Conservation (phyloP, 2,329 filamentous ascomycete species). For the Cercospora sp. region DNA sequence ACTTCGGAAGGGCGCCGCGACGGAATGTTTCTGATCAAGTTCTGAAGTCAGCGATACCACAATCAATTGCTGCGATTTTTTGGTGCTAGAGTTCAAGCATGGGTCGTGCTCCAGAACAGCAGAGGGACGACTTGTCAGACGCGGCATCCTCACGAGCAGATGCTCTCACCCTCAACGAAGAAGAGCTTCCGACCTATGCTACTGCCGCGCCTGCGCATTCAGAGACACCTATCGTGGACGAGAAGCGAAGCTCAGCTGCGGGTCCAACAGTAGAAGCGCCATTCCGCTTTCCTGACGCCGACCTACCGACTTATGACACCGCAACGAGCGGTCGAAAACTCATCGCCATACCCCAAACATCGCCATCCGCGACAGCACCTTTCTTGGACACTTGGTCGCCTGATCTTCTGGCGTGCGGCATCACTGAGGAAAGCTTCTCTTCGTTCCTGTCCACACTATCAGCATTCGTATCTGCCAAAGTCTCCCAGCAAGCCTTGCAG, state of each 20-base stretch:
- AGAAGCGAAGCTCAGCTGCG: neutral
- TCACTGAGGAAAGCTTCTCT: slow-evolving; percentile 24
- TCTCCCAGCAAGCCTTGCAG: slow-evolving; percentile 27
- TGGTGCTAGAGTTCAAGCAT: neutral
- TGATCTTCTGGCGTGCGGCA: slow-evolving; percentile 23
- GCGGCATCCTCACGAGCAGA: slow-evolving; percentile 20
- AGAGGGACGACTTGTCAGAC: slow-evolving; percentile 21
- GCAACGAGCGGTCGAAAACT: slow-evolving; percentile 6
- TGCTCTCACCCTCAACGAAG: slow-evolving; percentile 14
- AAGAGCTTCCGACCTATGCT: slow-evolving; percentile 20
- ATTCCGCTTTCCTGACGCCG: slow-evolving; percentile 22
- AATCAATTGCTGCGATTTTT: neutral
- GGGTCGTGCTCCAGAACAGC: neutral
- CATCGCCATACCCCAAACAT: slow-evolving; percentile 25
- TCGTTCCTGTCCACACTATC: slow-evolving; percentile 27
- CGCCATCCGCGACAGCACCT: slow-evolving; percentile 17
- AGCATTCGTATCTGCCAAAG: slow-evolving; percentile 26
- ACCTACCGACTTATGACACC: slow-evolving; percentile 18
- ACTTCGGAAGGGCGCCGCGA: neutral
- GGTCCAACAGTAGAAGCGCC: slow-evolving; percentile 21
- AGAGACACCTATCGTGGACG: neutral
- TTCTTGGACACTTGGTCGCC: slow-evolving; percentile 24
- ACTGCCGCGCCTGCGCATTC: neutral
- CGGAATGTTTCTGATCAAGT: neutral
- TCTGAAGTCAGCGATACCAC: neutral